These are phyloP conservation scores for Claviceps maximensis DNA, from an alignment of 2,329 filamentous ascomycete species.

Conservation along the genomic window DNA sequence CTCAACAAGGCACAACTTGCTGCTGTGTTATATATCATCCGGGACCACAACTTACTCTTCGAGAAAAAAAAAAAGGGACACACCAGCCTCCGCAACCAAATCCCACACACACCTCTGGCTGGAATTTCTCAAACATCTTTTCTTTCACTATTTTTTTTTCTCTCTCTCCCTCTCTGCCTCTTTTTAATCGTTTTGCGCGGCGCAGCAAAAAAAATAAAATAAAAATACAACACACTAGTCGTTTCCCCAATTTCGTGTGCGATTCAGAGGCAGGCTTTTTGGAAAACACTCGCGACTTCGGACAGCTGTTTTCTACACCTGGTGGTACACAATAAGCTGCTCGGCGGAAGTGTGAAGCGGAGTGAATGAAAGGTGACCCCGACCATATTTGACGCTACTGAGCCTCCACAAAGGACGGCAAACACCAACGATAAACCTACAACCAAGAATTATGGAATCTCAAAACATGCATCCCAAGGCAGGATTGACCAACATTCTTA, in stretches of 20 bases:
- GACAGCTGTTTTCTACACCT: not conserved
- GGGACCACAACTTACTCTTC: not conserved
- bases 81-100: not conserved
- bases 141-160: not conserved
- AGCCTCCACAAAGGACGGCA: not conserved
- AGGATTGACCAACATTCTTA: slow-evolving; percentile 26
- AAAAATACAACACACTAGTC: too few species aligned
- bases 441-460: slow-evolving; percentile 10
- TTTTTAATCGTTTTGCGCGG: not conserved
- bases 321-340: not conserved
- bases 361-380: not conserved
- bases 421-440: not conserved
- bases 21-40: not conserved
- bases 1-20: not conserved
- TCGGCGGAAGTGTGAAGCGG: not conserved
- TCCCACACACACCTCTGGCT: not conserved
- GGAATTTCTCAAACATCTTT: not conserved
- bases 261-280: not conserved
- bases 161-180: not conserved
- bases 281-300: not conserved
- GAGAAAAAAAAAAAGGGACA: not conserved
- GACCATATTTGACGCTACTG: not conserved
- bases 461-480: slow-evolving; percentile 18
- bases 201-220: not conserved
- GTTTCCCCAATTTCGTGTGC: not conserved